Percentiles rank a stretch among this genome's conserved stretches.
These are phyloP conservation scores for Hsuehochloa calcarea DNA, from an alignment of 176 grass and related monocot genomes.

Conservation along the genomic window DNA sequence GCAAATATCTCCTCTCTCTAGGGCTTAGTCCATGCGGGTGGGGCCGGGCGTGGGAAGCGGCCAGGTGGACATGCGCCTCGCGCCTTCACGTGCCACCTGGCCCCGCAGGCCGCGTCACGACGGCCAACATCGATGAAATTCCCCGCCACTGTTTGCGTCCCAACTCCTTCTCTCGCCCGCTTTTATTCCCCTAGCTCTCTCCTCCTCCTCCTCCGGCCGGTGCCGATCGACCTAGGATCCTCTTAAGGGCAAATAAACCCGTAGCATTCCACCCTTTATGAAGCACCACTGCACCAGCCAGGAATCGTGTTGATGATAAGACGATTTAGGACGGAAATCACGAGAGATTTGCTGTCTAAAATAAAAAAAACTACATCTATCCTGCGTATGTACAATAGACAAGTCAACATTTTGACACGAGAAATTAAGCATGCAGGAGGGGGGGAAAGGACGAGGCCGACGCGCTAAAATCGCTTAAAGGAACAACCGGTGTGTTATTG, in stretches of 20 bases:
- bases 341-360: too few species aligned
- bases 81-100: constrained; percentile 71
- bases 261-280: background rate
- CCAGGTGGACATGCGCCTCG: constrained; percentile 55
- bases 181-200: background rate
- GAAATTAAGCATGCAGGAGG: background rate
- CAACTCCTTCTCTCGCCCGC: background rate
- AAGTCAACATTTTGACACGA: background rate
- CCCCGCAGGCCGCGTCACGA: background rate
- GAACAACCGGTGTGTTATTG: background rate
- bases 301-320: too few species aligned
- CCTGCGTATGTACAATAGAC: too few species aligned
- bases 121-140: background rate
- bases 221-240: too few species aligned
- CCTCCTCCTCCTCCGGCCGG: too few species aligned
- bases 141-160: too few species aligned
- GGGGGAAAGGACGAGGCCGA: too few species aligned
- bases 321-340: too few species aligned
- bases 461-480: background rate
- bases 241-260: background rate
- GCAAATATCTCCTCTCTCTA: constrained; percentile 30
- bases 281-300: background rate
- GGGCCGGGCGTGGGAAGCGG: background rate
- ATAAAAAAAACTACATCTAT: too few species aligned
- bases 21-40: background rate